Evolutionary conservation across 2,329 filamentous ascomycete genomes (phyloP).

Genomic region (Hypocreales sp.): DNA sequence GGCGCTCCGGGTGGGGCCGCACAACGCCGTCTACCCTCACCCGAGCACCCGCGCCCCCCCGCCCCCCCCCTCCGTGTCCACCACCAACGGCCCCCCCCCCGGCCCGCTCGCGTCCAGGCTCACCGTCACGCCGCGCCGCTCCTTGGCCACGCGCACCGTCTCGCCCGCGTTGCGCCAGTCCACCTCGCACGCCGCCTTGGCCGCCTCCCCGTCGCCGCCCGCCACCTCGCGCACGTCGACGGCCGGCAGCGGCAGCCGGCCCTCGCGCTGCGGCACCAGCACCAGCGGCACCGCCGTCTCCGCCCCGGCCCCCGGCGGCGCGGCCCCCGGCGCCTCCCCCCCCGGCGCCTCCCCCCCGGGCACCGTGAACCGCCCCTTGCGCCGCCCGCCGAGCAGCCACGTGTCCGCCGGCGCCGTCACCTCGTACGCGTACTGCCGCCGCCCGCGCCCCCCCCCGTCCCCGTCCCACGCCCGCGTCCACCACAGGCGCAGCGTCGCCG

Average conservation of each 20-base stretch:
- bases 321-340: constrained; percentile 7
- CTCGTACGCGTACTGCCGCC: constrained; percentile 71
- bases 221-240: constrained; percentile 59
- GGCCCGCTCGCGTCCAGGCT: constrained; percentile 53
- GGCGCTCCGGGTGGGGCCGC: too few species aligned
- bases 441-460: constrained; percentile 19
- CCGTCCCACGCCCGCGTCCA: constrained; percentile 51
- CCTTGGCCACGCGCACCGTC: constrained; percentile 57
- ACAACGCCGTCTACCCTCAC: too few species aligned
- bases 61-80: constrained; percentile 50
- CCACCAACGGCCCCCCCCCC: constrained; percentile 48
- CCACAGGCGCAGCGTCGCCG: constrained; percentile 43
- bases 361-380: constrained; percentile 63
- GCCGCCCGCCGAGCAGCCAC: constrained; percentile 75
- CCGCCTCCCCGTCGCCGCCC: constrained; percentile 9
- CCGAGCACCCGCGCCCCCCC: too few species aligned
- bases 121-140: constrained; percentile 57
- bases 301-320: constrained; percentile 29
- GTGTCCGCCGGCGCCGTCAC: constrained; percentile 56
- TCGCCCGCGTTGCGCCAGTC: constrained; percentile 68
- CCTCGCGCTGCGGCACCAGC: constrained; percentile 65
- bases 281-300: constrained; percentile 51
- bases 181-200: constrained; percentile 46
- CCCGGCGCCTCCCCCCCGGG: too few species aligned
- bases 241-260: constrained; percentile 60